A percentile compares a stretch with the other conserved stretches of the same genome.
Evolutionary conservation across 2,329 filamentous ascomycete species (phyloP).

Genomic region (Scedosporium apiospermum): DNA sequence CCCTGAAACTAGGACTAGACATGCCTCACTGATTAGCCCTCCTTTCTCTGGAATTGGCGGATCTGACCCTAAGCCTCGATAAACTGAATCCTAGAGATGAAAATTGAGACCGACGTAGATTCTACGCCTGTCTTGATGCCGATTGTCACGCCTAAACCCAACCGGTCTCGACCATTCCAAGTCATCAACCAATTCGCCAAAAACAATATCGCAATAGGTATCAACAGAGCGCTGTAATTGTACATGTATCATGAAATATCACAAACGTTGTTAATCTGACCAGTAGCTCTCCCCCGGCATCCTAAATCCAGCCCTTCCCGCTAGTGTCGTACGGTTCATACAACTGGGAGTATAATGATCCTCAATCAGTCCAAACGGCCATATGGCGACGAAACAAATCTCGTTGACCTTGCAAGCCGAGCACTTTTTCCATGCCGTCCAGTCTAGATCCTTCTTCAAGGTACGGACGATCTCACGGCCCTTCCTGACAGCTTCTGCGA

Average conservation of each 20-base stretch:
- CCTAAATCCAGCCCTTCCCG: not conserved
- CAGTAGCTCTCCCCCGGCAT: not conserved
- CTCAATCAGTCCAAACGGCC: slow-evolving; percentile 45
- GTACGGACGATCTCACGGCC: slow-evolving; percentile 11
- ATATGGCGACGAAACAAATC: slow-evolving; percentile 54
- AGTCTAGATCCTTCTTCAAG: slow-evolving; percentile 41
- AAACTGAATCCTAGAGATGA: no score
- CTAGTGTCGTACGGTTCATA: not conserved
- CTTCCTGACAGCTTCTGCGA: slow-evolving; percentile 1
- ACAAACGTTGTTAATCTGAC: not conserved
- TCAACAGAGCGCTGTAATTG: not conserved
- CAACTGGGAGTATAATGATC: slow-evolving; percentile 32
- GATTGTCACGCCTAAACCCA: no score
- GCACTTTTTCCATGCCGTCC: slow-evolving; percentile 52
- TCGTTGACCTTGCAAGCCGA: slow-evolving; percentile 42
- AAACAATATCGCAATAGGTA: not conserved
- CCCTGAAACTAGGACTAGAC: no score
- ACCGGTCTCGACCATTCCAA: no score
- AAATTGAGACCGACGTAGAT: no score
- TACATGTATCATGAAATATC: not conserved
- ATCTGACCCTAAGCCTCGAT: no score
- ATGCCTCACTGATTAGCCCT: no score
- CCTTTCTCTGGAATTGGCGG: no score
- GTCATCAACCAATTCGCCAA: no score
- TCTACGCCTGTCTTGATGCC: no score